Percentiles rank a stretch among this genome's conserved stretches.
phyloP scores from a whole-genome alignment of 345 rosid genomes.

The Aquilaria sinensis region DNA sequence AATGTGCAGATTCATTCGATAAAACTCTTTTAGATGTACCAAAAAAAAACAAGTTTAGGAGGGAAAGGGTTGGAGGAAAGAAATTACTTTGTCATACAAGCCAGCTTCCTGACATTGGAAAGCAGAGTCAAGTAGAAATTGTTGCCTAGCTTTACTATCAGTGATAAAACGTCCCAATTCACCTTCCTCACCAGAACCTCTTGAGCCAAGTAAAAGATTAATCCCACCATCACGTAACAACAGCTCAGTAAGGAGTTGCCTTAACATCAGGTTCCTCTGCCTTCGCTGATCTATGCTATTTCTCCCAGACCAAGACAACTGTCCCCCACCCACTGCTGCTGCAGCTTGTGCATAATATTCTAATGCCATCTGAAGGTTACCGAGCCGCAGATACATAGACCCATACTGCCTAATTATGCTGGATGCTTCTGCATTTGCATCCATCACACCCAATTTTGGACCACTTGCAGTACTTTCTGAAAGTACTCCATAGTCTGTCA shows the following conservation, averaged over 20 bases:
- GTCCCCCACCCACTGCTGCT: slow-evolving; percentile 92
- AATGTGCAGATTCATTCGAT: background rate
- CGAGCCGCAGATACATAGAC: slow-evolving; percentile 67
- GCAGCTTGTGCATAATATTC: slow-evolving; percentile 99
- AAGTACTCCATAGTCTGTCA: slow-evolving; percentile 77
- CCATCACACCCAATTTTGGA: slow-evolving; percentile 72
- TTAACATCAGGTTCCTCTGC: slow-evolving; percentile 82
- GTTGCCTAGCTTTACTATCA: slow-evolving; percentile 60
- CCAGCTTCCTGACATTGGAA: slow-evolving; percentile 84
- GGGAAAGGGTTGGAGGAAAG: slow-evolving; percentile 13
- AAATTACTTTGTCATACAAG: slow-evolving; percentile 78
- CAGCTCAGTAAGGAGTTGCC: slow-evolving; percentile 85
- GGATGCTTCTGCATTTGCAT: slow-evolving; percentile 83
- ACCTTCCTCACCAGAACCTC: slow-evolving; percentile 93
- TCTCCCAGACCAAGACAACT: slow-evolving; percentile 80
- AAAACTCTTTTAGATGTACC: slow-evolving; percentile 1
- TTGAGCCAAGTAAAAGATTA: slow-evolving; percentile 71
- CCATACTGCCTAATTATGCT: slow-evolving; percentile 95
- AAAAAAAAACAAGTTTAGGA: background rate
- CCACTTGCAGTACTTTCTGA: slow-evolving; percentile 64
- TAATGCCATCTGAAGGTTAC: slow-evolving; percentile 66
- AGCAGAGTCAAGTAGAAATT: slow-evolving; percentile 88
- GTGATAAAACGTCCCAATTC: slow-evolving; percentile 65
- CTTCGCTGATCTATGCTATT: slow-evolving; percentile 75
- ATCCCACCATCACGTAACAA: slow-evolving; percentile 86